These are phyloP conservation scores for Thermomucor indicae-seudaticae DNA, from an alignment of 371 early-diverging fungal genomes.

Conservation along the genomic window DNA sequence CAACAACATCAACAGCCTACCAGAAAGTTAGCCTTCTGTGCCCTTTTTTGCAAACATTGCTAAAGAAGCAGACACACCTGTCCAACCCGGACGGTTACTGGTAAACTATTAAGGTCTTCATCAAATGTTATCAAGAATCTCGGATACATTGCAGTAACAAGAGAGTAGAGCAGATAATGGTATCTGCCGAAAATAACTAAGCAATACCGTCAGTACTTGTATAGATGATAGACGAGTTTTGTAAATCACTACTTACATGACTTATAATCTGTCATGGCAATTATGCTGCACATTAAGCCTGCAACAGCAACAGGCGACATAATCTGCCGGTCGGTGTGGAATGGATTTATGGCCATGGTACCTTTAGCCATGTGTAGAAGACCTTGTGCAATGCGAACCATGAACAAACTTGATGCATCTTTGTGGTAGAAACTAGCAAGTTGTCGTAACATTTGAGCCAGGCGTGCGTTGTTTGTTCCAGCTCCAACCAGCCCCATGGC, in stretches of 20 bases:
- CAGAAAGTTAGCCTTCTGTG: background rate
- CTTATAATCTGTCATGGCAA: constrained; percentile 91
- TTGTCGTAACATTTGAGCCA: constrained; percentile 96
- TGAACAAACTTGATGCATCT: constrained; percentile 88
- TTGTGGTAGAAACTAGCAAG: constrained; percentile 97
- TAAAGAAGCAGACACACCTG: constrained; percentile 41
- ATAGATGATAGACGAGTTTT: background rate
- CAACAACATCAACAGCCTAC: constrained; percentile 96
- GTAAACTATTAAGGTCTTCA: constrained; percentile 73
- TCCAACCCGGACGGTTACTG: constrained; percentile 94
- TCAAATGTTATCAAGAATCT: constrained; percentile 96
- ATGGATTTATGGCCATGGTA: constrained; percentile 93
- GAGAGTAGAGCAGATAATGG: constrained; percentile 92
- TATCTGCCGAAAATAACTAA: constrained; percentile 80
- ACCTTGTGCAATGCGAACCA: constrained; percentile 97
- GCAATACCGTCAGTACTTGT: background rate
- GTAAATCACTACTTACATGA: constrained; percentile 53
- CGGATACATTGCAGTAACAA: constrained; percentile 94
- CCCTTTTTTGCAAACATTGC: background rate
- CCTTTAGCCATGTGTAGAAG: constrained; percentile 98
- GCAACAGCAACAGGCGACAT: constrained; percentile 91
- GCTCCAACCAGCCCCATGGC: constrained; percentile 99
- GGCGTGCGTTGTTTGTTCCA: constrained; percentile 99
- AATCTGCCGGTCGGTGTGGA: constrained; percentile 86
- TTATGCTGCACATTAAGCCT: constrained; percentile 80